Base-by-base conservation (phyloP, 352 stramenopile species). In the Globisporangium recalcitrans region DNA sequence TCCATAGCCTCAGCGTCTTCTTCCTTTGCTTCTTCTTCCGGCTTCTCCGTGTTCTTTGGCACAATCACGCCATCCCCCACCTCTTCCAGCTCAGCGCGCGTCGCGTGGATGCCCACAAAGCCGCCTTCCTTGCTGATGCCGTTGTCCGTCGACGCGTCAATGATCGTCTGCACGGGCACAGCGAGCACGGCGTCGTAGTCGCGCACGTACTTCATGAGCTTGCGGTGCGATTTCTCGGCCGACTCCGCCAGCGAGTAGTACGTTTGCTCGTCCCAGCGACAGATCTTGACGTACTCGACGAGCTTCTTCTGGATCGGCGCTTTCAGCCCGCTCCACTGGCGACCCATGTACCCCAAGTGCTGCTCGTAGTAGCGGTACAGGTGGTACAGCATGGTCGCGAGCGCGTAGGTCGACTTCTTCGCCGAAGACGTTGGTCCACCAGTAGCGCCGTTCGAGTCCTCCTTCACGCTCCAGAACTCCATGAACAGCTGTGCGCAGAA, bases 241-340 rank as follows among this genome's bases (percentile, higher is more conserved):
- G 96, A 98, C 59, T 99, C 97, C 10, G 93, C 94, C 22, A 99
- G 75, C 40, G 97, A 97, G 80, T 99, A 99, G 71, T 99, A 99
- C 26, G 96, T 99, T 72, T 99, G 97, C 62, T 99, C 97, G 69
- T 99, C 98, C 98, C 98, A 99, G 55, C 97, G 97, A 32, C 87
- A 95, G 32, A 99, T 91, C 65, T 98, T 99, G 34, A 98, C 90
- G 75, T 99, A 98, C 58, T 99, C 96, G 69, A 98, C 91, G 4
- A 99, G 67, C 68, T 98, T 95, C 32, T 95, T 96, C 77, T 99
- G 95, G 62, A 99, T 98, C 19, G 95, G 96, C 3, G 77, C 79
- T 58, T 96, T 93, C 0, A 98, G 67, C n/a, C 80, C 80, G 38
- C 83, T 81, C 85, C 77, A 91, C 82, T 95, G 75, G 67, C 77